Evolutionary conservation across 495 filamentous ascomycete species (phyloP).

Genomic region (Podospora fimiseda): DNA sequence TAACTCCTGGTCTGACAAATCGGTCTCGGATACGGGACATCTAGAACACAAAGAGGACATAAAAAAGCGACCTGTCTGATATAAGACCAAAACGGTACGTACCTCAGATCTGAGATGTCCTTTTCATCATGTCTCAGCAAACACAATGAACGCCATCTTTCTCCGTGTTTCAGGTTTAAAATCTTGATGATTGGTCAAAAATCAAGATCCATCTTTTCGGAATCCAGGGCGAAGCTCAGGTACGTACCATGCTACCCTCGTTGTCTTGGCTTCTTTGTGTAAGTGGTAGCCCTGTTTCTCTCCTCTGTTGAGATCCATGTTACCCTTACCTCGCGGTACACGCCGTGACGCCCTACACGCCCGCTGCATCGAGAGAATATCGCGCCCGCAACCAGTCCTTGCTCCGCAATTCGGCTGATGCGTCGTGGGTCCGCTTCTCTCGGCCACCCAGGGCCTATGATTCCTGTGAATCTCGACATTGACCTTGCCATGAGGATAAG

Average conservation of each 20-base stretch:
- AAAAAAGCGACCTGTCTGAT: not conserved
- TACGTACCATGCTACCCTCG: slow-evolving; percentile 16
- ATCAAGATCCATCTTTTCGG: slow-evolving; percentile 2
- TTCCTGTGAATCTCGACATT: slow-evolving; percentile 8
- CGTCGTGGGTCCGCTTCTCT: slow-evolving; percentile 28
- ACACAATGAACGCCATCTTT: slow-evolving; percentile 15
- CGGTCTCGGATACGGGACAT: not conserved
- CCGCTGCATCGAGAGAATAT: slow-evolving; percentile 9
- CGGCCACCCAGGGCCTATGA: slow-evolving; percentile 35
- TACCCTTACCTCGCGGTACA: slow-evolving; percentile 3
- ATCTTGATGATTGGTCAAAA: slow-evolving; percentile 25
- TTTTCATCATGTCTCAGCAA: not conserved
- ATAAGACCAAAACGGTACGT: not conserved
- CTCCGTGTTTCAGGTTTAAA: slow-evolving; percentile 43
- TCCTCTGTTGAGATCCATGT: slow-evolving; percentile 8
- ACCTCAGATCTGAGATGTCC: slow-evolving; percentile 1
- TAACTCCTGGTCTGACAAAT: not conserved
- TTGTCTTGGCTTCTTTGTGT: not conserved
- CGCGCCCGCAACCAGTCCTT: slow-evolving; percentile 20
- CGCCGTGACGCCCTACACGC: slow-evolving; percentile 19
- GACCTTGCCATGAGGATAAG: slow-evolving; percentile 29
- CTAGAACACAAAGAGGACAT: no score
- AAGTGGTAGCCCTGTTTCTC: slow-evolving; percentile 6
- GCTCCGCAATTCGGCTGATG: slow-evolving; percentile 19
- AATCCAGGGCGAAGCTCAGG: slow-evolving; percentile 4